A percentile compares a stretch with the other conserved stretches of the same genome.
Evolutionary conservation across 1,139 yeast genomes (phyloP).

Genomic region (Diutina catenulata): DNA sequence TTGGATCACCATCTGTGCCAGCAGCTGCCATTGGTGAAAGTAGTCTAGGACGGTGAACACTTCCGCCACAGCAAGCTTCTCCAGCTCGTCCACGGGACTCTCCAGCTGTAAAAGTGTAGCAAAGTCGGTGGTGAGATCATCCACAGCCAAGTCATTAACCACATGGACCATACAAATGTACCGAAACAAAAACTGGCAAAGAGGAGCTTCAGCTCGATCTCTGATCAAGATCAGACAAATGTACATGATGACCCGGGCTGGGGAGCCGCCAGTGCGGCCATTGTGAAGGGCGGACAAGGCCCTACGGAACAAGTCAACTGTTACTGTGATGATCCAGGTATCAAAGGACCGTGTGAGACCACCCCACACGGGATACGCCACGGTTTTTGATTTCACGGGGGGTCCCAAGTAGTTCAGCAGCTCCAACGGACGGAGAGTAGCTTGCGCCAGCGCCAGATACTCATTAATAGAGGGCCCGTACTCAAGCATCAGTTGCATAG

Average conservation of each 20-base stretch:
- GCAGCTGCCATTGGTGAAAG: constrained; percentile 61
- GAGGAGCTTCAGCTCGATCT: constrained; percentile 50
- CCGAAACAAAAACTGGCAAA: constrained; percentile 69
- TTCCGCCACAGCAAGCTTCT: constrained; percentile 22
- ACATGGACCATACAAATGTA: constrained; percentile 64
- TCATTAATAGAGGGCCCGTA: background rate
- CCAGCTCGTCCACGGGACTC: background rate
- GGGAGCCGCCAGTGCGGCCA: too few relatives aligned
- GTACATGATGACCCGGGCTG: constrained; percentile 36
- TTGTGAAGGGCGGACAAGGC: background rate
- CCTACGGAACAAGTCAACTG: background rate
- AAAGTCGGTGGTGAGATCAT: constrained; percentile 46
- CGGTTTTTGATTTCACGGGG: background rate
- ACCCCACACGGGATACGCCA: constrained; percentile 1
- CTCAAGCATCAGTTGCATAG: constrained; percentile 66
- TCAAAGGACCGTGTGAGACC: background rate
- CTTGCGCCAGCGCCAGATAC: background rate
- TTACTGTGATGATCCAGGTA: background rate
- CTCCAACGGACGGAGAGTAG: background rate
- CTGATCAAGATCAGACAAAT: constrained; percentile 59
- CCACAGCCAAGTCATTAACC: constrained; percentile 33
- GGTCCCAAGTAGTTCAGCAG: background rate
- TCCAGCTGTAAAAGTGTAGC: constrained; percentile 41
- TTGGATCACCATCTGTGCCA: constrained; percentile 18
- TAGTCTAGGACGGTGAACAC: constrained; percentile 76